Evolutionary conservation across 164 flowering plant species (phyloP).

Genomic region (Nelumbo lutea): DNA sequence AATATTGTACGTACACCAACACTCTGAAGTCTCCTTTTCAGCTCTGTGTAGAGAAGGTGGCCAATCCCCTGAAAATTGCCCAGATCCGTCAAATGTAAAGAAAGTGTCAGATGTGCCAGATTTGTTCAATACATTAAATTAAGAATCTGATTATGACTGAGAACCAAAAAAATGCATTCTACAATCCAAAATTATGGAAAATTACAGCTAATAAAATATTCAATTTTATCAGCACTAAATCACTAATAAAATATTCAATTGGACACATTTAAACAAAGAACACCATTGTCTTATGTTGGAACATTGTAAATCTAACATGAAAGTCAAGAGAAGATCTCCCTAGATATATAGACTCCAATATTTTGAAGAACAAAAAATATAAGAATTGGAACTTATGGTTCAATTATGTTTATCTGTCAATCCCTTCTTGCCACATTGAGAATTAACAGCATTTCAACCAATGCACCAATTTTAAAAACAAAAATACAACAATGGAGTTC

Average conservation of each 20-base stretch:
- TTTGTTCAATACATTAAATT: not conserved
- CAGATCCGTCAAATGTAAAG: slow-evolving; percentile 1
- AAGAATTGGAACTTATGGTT: not conserved
- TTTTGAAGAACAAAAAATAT: not conserved
- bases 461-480: not conserved
- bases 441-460: not conserved
- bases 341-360: not conserved
- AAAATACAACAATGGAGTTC: not conserved
- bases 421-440: not conserved
- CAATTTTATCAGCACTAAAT: too few species aligned
- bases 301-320: too few species aligned
- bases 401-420: not conserved
- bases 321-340: too few species aligned
- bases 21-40: slow-evolving; percentile 65
- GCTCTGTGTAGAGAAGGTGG: slow-evolving; percentile 43
- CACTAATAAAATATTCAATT: too few species aligned
- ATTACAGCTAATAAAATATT: not conserved
- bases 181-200: not conserved
- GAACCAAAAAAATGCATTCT: not conserved
- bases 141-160: not conserved
- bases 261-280: too few species aligned
- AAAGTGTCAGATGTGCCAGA: not conserved
- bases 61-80: slow-evolving; percentile 67
- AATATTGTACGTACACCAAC: slow-evolving; percentile 64
- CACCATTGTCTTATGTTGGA: too few species aligned